phyloP scores from a whole-genome alignment of 495 filamentous ascomycete species.

The Aspergillus steynii region DNA sequence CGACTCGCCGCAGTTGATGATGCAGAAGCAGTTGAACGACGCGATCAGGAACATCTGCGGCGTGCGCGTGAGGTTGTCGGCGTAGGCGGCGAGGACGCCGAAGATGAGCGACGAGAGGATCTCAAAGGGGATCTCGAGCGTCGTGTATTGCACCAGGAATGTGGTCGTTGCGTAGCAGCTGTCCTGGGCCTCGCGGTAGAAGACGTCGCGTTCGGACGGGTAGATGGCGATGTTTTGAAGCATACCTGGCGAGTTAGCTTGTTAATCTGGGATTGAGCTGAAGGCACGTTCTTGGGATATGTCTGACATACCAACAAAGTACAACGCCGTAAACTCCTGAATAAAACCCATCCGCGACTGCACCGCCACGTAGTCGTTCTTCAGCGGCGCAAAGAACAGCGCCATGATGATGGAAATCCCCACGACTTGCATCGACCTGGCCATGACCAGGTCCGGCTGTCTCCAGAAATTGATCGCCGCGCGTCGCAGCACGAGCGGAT shows the following conservation, averaged over 20 bases:
- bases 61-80: conserved; percentile 61
- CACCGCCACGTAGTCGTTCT: conserved; percentile 63
- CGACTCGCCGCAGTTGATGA: conserved; percentile 71
- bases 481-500: conserved; percentile 63
- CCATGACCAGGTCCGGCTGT: conserved; percentile 62
- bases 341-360: conserved; percentile 72
- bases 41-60: conserved; percentile 63
- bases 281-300: no score
- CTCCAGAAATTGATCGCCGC: conserved; percentile 66
- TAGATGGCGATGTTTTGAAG: conserved; percentile 75
- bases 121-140: conserved; percentile 69
- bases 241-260: conserved; percentile 50
- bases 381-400: conserved; percentile 70
- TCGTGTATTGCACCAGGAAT: conserved; percentile 67
- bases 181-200: conserved; percentile 71
- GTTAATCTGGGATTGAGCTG: no score
- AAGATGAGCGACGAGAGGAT: conserved; percentile 64
- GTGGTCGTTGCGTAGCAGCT: conserved; percentile 64
- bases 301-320: conserved; percentile 63
- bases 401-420: conserved; percentile 65
- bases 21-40: conserved; percentile 67
- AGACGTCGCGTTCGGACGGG: conserved; percentile 65
- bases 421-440: conserved; percentile 66
- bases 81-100: conserved; percentile 53
- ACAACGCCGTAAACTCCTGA: conserved; percentile 67